A percentile compares a stretch with the other conserved stretches of the same genome.
phyloP scores from a whole-genome alignment of 768 basidiomycete species.

The Lentinula detonsa region DNA sequence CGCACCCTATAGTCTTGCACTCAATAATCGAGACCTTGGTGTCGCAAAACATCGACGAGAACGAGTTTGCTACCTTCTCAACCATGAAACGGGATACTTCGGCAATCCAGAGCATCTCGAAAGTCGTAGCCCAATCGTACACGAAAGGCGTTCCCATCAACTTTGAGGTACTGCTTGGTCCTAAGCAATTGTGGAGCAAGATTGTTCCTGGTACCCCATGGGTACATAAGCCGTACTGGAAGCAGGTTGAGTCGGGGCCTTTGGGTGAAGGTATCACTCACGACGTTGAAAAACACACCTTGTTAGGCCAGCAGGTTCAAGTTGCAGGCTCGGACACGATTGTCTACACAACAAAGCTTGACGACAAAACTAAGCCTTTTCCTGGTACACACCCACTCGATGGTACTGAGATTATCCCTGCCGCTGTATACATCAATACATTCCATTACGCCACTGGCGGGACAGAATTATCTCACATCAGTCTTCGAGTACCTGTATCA shows the following conservation, averaged over 20 bases:
- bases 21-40: background rate
- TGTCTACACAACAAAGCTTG: background rate
- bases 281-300: background rate
- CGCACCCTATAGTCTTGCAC: background rate
- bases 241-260: background rate
- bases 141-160: background rate
- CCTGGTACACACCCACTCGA: background rate
- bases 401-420: background rate
- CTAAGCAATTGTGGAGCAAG: background rate
- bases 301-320: background rate
- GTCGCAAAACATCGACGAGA: background rate
- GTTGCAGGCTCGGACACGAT: background rate
- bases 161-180: background rate
- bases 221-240: background rate
- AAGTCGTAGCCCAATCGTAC: background rate
- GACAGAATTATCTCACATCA: background rate
- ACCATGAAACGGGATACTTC: background rate
- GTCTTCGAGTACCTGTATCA: background rate
- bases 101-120: background rate
- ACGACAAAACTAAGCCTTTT: slow-evolving; percentile 1
- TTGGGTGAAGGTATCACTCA: background rate
- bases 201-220: background rate
- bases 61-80: background rate
- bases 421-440: background rate
- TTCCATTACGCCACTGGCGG: background rate